Percentiles rank a stretch among this genome's conserved stretches.
phyloP scores from a whole-genome alignment of 2,329 filamentous ascomycete species.

The Amesomyces nigricolor region DNA sequence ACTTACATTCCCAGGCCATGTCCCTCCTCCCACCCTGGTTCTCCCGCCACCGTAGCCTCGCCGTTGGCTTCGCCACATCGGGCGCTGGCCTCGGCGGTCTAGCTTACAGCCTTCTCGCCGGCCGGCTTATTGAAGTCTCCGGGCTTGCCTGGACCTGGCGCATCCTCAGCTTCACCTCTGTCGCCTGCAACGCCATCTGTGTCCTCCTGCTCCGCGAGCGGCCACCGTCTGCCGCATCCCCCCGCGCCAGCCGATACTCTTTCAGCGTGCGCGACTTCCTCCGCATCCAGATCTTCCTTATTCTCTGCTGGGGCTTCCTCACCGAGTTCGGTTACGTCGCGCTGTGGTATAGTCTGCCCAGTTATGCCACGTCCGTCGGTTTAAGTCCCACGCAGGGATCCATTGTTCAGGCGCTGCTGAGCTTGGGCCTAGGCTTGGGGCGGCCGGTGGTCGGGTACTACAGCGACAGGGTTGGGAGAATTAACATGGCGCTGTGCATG shows the following conservation, averaged over 20 bases:
- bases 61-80: constrained; percentile 53
- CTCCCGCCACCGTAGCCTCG: constrained; percentile 48
- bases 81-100: constrained; percentile 56
- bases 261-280: constrained; percentile 50
- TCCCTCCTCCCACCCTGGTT: constrained; percentile 58
- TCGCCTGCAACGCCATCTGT: constrained; percentile 47
- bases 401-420: constrained; percentile 56
- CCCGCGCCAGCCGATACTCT: constrained; percentile 36
- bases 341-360: constrained; percentile 58
- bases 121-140: constrained; percentile 50
- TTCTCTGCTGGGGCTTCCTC: constrained; percentile 55
- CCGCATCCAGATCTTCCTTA: constrained; percentile 49
- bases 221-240: constrained; percentile 20
- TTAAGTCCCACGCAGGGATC: constrained; percentile 54
- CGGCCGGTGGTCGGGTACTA: constrained; percentile 58
- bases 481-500: constrained; percentile 56
- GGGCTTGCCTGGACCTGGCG: constrained; percentile 57
- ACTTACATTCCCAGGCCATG: constrained; percentile 14
- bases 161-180: constrained; percentile 50
- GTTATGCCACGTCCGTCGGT: constrained; percentile 55
- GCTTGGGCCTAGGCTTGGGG: constrained; percentile 51
- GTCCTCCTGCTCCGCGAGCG: constrained; percentile 51
- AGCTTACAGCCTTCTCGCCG: constrained; percentile 52
- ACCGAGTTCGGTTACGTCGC: constrained; percentile 62
- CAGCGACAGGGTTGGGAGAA: constrained; percentile 53